Evolutionary conservation across 768 basidiomycete genomes (phyloP).

Genomic region (Tulasnella sp.): DNA sequence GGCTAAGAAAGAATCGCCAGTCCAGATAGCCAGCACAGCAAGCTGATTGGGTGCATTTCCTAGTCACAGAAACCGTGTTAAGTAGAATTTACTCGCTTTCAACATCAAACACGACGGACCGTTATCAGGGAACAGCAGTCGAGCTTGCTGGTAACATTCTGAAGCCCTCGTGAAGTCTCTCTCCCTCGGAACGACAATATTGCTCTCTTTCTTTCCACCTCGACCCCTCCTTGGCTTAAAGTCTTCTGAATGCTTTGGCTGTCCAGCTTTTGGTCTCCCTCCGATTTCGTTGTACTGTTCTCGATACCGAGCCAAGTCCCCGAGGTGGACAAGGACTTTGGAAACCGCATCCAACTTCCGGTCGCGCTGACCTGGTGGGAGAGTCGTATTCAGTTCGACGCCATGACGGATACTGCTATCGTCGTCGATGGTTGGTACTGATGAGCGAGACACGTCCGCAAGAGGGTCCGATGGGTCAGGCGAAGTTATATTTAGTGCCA

Average conservation of each 20-base stretch:
- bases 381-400: constrained; percentile 28
- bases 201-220: constrained; percentile 37
- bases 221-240: constrained; percentile 42
- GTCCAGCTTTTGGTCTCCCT: constrained; percentile 49
- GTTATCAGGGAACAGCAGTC: constrained; percentile 68
- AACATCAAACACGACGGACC: too few relatives aligned
- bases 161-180: constrained; percentile 65
- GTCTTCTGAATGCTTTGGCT: constrained; percentile 6
- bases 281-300: constrained; percentile 76
- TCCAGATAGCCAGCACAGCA: constrained; percentile 81
- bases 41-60: constrained; percentile 87
- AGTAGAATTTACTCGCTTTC: too few relatives aligned
- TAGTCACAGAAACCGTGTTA: constrained; percentile 19
- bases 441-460: not conserved
- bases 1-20: constrained; percentile 68
- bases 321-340: constrained; percentile 83
- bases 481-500: constrained; percentile 39
- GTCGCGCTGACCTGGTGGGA: constrained; percentile 39
- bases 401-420: not conserved
- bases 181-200: constrained; percentile 35
- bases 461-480: not conserved
- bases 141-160: constrained; percentile 77
- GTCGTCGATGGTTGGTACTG: not conserved
- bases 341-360: constrained; percentile 63
- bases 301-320: constrained; percentile 88